Evolutionary conservation across 768 basidiomycete genomes (phyloP).

Genomic region (Pleurotus platypus): DNA sequence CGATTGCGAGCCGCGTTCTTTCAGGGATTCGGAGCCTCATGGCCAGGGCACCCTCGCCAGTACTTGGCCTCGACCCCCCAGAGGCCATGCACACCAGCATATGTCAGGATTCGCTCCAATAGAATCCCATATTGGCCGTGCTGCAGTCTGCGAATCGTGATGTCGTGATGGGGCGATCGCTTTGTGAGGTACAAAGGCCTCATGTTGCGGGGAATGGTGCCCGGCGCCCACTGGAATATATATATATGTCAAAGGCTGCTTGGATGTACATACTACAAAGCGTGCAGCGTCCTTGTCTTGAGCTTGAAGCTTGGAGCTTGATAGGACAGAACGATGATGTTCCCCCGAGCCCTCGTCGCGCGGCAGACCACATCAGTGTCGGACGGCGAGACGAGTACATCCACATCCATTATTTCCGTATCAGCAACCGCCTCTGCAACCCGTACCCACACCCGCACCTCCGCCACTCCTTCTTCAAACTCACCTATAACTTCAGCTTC

Average conservation of each 20-base stretch:
- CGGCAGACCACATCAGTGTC: background rate
- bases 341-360: background rate
- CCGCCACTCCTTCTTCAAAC: too few relatives aligned
- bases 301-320: background rate
- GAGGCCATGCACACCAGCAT: too few relatives aligned
- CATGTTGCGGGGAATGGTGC: slow-evolving; percentile 6
- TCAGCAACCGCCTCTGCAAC: background rate
- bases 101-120: background rate
- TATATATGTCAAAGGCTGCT: background rate
- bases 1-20: background rate
- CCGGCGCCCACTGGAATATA: slow-evolving; percentile 1
- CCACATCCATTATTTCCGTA: background rate
- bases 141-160: background rate
- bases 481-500: too few relatives aligned
- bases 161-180: slow-evolving; percentile 4
- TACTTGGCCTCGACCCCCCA: too few relatives aligned
- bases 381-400: background rate
- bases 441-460: too few relatives aligned
- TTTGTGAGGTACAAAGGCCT: background rate
- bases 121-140: background rate
- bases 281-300: background rate
- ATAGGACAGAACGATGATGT: background rate
- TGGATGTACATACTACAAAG: background rate
- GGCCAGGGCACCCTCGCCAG: slow-evolving; percentile 1
- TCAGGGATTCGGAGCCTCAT: slow-evolving; percentile 6